Evolutionary conservation across 2,329 filamentous ascomycete species (phyloP).

Genomic region (Phialophora macrospora): DNA sequence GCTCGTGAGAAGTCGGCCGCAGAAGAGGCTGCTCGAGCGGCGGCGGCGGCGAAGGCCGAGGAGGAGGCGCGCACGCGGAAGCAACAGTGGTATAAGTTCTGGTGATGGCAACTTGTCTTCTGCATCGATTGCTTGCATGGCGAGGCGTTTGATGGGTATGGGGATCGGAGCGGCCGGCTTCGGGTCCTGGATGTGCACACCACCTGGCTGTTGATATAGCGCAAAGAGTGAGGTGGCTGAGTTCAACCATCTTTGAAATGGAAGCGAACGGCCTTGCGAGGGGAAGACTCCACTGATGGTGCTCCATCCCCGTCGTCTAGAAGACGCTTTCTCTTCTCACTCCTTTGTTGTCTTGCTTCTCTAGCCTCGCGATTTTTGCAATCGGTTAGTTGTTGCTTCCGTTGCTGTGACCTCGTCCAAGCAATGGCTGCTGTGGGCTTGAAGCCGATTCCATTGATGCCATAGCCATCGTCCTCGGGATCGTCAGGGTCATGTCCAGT

Average conservation of each 20-base stretch:
- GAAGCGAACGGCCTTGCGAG: slow-evolving; percentile 36
- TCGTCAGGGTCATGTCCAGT: slow-evolving; percentile 63
- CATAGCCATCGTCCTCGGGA: slow-evolving; percentile 65
- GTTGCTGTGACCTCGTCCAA: slow-evolving; percentile 60
- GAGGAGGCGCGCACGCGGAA: slow-evolving; percentile 49
- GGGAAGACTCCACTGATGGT: slow-evolving; percentile 31
- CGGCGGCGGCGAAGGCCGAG: slow-evolving; percentile 45
- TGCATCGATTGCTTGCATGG: slow-evolving; percentile 34
- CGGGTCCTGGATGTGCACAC: background rate
- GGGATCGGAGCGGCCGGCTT: background rate
- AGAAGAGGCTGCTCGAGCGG: slow-evolving; percentile 46
- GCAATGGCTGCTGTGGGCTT: slow-evolving; percentile 64
- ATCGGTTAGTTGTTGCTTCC: slow-evolving; percentile 63
- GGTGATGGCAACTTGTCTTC: slow-evolving; percentile 44
- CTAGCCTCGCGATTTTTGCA: slow-evolving; percentile 64
- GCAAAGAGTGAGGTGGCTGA: background rate
- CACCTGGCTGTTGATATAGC: background rate
- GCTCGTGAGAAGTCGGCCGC: slow-evolving; percentile 54
- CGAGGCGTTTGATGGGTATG: slow-evolving; percentile 9
- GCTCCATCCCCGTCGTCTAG: slow-evolving; percentile 27
- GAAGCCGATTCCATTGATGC: slow-evolving; percentile 68
- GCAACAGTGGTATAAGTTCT: slow-evolving; percentile 54
- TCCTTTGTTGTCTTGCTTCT: slow-evolving; percentile 63
- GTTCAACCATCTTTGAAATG: slow-evolving; percentile 33
- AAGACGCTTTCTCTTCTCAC: slow-evolving; percentile 52